Base-by-base conservation (phyloP, 352 stramenopile species). In the Globisporangium irregulare region DNA sequence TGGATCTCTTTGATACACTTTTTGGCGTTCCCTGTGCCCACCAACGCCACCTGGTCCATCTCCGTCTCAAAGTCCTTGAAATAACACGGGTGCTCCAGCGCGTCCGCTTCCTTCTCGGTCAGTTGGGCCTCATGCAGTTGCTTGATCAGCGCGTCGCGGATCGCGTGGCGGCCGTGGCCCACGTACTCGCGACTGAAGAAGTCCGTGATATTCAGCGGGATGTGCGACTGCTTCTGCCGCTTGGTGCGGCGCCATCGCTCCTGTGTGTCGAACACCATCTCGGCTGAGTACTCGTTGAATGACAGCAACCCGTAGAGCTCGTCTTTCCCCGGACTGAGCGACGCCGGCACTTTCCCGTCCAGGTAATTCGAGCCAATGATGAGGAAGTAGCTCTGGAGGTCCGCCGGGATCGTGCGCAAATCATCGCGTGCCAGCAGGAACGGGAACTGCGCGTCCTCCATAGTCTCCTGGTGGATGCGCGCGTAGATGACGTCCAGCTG, bases 241-340 rank as follows among this genome's bases (percentile, higher is more conserved):
- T 90, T 88, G 25, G 69, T 81, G 53, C 77, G 83, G 60, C 80
- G 78, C 86, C 86, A 93, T 32, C 86, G 83, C 55, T 92, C 83
- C 7, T 80, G 68, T 9, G 79, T 71, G 61, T 93, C 86, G 51
- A 93, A 92, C n/a, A 74, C 70, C 57, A 93, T 76, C 50, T 78
- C 64, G 46, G 71, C 68, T 12, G 71, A 64, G 48, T 85, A 69
- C 22, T 73, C 73, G 27, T 89, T 71, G 53, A 89, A 74, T n/a
- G 79, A 72, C 4, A 93, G 59, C 36, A 91, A 27, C 2, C 83
- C 86, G 27, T 77, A 81, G 14, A 92, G 73, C 77, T 91, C 80
- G 6, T 80, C 67, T 46, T 76, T 72, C 50, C 81, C 83, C 2
- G 86, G 86, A 61, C 68, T 80, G 32, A 93, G 73, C 32, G 79